phyloP scores from a whole-genome alignment of 306 rosid genomes.

The Ochetophila trinervis region DNA sequence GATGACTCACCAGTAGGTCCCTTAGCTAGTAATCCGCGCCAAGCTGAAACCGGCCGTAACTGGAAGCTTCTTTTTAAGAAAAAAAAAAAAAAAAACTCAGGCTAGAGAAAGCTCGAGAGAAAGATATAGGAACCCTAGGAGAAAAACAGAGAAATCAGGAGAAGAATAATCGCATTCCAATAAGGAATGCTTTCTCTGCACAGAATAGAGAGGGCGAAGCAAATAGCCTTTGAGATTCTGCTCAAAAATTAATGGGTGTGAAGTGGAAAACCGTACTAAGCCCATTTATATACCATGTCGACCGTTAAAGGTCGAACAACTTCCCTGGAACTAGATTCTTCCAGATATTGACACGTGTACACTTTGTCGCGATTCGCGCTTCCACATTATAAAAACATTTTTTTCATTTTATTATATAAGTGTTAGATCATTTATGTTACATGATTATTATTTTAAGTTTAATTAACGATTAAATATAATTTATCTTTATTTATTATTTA shows the following conservation, averaged over 20 bases:
- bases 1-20: too few relatives aligned
- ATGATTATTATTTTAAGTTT: too few relatives aligned
- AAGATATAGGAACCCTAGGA: neutral
- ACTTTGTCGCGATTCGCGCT: neutral
- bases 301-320: slow-evolving; percentile 37
- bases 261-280: too few relatives aligned
- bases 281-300: slow-evolving; percentile 27
- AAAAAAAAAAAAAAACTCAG: neutral
- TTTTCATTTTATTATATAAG: too few relatives aligned
- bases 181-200: slow-evolving; percentile 34
- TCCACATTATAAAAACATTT: neutral
- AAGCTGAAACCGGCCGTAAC: too few relatives aligned
- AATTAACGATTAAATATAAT: too few relatives aligned
- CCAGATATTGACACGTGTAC: slow-evolving; percentile 40
- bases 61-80: too few relatives aligned
- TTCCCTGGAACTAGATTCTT: neutral
- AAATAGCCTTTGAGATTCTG: neutral
- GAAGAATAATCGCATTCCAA: slow-evolving; percentile 29
- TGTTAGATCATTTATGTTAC: too few relatives aligned
- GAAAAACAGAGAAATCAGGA: neutral
- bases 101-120: neutral
- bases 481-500: too few relatives aligned
- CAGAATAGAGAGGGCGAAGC: neutral
- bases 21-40: too few relatives aligned
- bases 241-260: neutral